Evolutionary conservation across 768 basidiomycete genomes (phyloP).

Genomic region (Lepiota brunneoincarnata): DNA sequence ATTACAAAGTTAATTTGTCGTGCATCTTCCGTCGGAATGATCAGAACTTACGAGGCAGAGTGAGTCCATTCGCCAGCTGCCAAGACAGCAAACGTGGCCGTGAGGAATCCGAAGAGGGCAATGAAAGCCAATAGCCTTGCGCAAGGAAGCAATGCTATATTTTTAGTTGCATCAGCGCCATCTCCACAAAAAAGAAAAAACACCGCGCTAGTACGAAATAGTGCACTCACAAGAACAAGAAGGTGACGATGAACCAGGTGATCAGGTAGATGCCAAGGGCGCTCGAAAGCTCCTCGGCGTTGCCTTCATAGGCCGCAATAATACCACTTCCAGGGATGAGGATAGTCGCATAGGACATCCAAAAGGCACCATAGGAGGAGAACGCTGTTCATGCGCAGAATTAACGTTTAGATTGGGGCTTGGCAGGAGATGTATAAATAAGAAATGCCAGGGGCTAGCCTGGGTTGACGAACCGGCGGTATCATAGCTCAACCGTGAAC

Average conservation of each 20-base stretch:
- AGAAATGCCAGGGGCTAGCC: not conserved
- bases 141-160: slow-evolving; percentile 33
- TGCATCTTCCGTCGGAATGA: not conserved
- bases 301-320: slow-evolving; percentile 42
- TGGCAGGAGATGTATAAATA: not conserved
- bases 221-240: slow-evolving; percentile 56
- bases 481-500: not conserved
- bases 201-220: not conserved
- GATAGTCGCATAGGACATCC: slow-evolving; percentile 80
- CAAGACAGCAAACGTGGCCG: slow-evolving; percentile 40
- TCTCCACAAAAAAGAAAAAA: not conserved
- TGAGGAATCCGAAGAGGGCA: slow-evolving; percentile 32
- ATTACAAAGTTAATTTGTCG: slow-evolving; percentile 2
- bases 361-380: slow-evolving; percentile 83
- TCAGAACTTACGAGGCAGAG: slow-evolving; percentile 25
- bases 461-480: not conserved
- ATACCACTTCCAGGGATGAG: slow-evolving; percentile 71
- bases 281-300: slow-evolving; percentile 32
- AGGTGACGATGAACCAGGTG: slow-evolving; percentile 72
- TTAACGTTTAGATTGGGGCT: not conserved
- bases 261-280: slow-evolving; percentile 76
- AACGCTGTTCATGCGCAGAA: slow-evolving; percentile 49
- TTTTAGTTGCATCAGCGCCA: not conserved
- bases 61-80: slow-evolving; percentile 34
- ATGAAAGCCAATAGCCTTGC: slow-evolving; percentile 40